These are phyloP conservation scores for Leccinum aurantiacum DNA, from an alignment of 768 basidiomycete species.

Conservation along the genomic window DNA sequence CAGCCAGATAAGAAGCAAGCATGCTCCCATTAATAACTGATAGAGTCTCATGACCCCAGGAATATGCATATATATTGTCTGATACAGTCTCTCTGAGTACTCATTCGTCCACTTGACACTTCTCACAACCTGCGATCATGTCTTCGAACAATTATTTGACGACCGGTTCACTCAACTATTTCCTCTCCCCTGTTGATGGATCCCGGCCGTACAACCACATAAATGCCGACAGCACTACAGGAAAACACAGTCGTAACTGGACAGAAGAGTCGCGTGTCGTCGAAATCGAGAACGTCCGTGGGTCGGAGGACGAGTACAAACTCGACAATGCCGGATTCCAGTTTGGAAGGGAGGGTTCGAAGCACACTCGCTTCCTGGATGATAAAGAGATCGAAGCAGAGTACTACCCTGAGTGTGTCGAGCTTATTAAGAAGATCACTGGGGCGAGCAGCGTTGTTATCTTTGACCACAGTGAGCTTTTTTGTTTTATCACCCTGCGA, in stretches of 20 bases:
- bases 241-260: constrained; percentile 24
- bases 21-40: background rate
- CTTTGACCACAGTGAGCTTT: constrained; percentile 42
- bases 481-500: background rate
- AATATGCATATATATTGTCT: constrained; percentile 28
- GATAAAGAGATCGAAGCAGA: constrained; percentile 36
- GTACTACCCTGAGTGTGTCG: constrained; percentile 42
- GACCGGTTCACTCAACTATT: constrained; percentile 20
- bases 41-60: background rate
- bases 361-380: constrained; percentile 33
- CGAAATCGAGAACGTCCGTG: constrained; percentile 35
- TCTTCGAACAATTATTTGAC: constrained; percentile 18
- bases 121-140: constrained; percentile 4
- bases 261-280: constrained; percentile 10
- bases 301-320: constrained; percentile 31
- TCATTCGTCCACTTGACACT: constrained; percentile 25
- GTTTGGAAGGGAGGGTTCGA: constrained; percentile 24
- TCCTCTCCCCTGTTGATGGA: constrained; percentile 18
- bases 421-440: constrained; percentile 39
- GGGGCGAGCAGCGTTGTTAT: constrained; percentile 40
- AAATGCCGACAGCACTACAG: constrained; percentile 19
- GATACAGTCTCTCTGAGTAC: constrained; percentile 28
- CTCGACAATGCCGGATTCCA: constrained; percentile 41
- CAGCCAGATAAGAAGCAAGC: background rate
- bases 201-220: constrained; percentile 17